These are phyloP conservation scores for Zymoseptoria crescenta DNA, from an alignment of 2,329 filamentous ascomycete species.

Conservation along the genomic window DNA sequence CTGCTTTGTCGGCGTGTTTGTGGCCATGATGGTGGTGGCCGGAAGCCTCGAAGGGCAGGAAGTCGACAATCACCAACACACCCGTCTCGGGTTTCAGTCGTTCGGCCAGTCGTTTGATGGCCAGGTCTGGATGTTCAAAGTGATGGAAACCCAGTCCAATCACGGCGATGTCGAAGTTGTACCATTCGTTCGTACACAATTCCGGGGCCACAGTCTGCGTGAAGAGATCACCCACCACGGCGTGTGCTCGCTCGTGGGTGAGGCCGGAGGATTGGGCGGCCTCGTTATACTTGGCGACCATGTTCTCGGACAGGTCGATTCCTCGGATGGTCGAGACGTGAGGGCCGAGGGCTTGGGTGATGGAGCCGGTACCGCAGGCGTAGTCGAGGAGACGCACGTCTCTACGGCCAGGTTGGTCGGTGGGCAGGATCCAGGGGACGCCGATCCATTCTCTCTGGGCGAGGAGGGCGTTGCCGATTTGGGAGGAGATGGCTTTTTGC, in stretches of 20 bases:
- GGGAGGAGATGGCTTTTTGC: constrained; percentile 24
- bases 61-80: constrained; percentile 25
- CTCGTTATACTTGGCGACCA: constrained; percentile 28
- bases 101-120: constrained; percentile 21
- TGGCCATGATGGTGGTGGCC: constrained; percentile 48
- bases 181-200: constrained; percentile 27
- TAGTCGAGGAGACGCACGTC: constrained; percentile 28
- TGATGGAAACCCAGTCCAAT: constrained; percentile 42
- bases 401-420: constrained; percentile 3
- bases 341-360: constrained; percentile 25
- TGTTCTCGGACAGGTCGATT: constrained; percentile 27
- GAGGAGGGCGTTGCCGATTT: constrained; percentile 24
- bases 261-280: constrained; percentile 19
- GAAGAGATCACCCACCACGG: constrained; percentile 32
- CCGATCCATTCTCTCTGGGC: constrained; percentile 25
- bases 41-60: constrained; percentile 16
- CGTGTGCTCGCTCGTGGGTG: constrained; percentile 19
- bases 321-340: constrained; percentile 26
- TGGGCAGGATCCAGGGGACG: constrained; percentile 16
- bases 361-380: constrained; percentile 29
- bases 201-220: constrained; percentile 16
- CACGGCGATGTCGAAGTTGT: constrained; percentile 37
- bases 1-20: constrained; percentile 40
- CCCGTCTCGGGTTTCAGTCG: constrained; percentile 23
- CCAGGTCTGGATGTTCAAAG: constrained; percentile 28